Conservation (phyloP, 83 land plant genomes). For the Picea abies region DNA sequence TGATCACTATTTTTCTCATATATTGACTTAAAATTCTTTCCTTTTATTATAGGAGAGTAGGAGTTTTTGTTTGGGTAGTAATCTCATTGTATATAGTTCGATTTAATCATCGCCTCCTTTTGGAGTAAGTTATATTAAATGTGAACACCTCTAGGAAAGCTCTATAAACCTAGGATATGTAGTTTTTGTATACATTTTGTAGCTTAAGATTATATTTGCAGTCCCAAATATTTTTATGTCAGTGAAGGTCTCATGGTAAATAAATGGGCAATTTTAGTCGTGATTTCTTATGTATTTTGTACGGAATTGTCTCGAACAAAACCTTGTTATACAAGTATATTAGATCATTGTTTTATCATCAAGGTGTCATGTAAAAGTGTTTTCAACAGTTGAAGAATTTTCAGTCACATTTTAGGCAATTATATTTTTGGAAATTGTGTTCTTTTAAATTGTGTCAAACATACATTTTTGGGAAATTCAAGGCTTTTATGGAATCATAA, state of each 20-base stretch:
- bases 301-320: neutral
- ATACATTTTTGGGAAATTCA: too few relatives aligned
- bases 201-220: neutral
- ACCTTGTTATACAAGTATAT: neutral
- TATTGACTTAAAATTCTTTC: neutral
- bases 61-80: slow-evolving; percentile 13
- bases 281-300: neutral
- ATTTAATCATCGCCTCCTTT: neutral
- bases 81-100: neutral
- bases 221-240: neutral
- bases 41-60: neutral
- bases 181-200: neutral
- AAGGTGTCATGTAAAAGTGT: too few relatives aligned
- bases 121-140: neutral
- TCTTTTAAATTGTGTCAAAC: too few relatives aligned
- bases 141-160: neutral
- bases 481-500: too few relatives aligned
- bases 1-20: neutral
- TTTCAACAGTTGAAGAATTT: too few relatives aligned
- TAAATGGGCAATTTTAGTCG: slow-evolving; percentile 4
- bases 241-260: slow-evolving; percentile 5
- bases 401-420: too few relatives aligned
- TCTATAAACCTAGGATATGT: neutral
- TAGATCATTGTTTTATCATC: too few relatives aligned
- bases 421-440: too few relatives aligned